phyloP scores from a whole-genome alignment of 345 rosid genomes.

The Murraya paniculata region DNA sequence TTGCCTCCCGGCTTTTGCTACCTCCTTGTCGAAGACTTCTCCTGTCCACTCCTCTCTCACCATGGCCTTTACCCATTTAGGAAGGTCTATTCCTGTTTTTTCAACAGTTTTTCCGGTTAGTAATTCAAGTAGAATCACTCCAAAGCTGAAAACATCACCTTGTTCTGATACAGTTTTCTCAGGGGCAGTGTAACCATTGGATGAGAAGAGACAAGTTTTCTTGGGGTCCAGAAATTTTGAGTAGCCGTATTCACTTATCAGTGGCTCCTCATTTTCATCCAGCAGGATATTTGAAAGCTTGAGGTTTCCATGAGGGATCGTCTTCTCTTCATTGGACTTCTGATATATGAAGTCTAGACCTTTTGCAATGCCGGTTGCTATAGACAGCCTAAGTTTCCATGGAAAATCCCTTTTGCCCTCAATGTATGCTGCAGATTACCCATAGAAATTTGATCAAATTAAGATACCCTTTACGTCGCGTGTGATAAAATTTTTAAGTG shows the following conservation, averaged over 20 bases:
- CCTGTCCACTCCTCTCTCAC: constrained; percentile 78
- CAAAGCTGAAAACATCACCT: constrained; percentile 55
- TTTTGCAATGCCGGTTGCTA: constrained; percentile 47
- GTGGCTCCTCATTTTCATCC: constrained; percentile 36
- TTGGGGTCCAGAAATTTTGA: constrained; percentile 33
- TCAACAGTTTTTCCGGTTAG: constrained; percentile 55
- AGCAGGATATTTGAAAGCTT: constrained; percentile 61
- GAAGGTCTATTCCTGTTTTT: constrained; percentile 50
- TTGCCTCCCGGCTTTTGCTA: constrained; percentile 37
- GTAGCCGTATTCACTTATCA: constrained; percentile 49
- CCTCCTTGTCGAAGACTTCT: constrained; percentile 63
- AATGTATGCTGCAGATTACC: constrained; percentile 36
- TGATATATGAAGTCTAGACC: constrained; percentile 50
- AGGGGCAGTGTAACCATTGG: constrained; percentile 44
- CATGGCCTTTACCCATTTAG: constrained; percentile 62
- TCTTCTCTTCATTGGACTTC: constrained; percentile 20
- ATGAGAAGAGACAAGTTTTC: constrained; percentile 8
- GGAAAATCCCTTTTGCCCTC: constrained; percentile 53
- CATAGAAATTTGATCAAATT: neutral
- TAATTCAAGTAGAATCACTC: constrained; percentile 49
- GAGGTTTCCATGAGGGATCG: constrained; percentile 57
- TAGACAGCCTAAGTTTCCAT: constrained; percentile 48
- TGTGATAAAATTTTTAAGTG: too few relatives aligned
- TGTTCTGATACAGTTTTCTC: constrained; percentile 40
- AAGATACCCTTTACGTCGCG: neutral